Evolutionary conservation across 2,329 filamentous ascomycete genomes (phyloP).

Genomic region (Aspergillus novoparasiticus): DNA sequence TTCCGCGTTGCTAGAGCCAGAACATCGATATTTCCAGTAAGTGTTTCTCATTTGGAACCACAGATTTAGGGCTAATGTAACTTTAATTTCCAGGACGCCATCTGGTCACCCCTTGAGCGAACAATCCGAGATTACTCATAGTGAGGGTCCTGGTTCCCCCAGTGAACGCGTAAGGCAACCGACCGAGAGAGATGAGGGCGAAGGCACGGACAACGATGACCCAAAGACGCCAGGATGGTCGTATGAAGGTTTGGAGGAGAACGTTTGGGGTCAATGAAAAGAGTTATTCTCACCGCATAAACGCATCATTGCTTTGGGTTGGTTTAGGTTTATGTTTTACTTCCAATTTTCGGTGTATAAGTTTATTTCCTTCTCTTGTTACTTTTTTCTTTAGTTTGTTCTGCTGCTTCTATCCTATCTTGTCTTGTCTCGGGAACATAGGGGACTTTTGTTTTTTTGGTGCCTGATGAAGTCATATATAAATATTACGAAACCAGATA

Average conservation of each 20-base stretch:
- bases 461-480: not conserved
- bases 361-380: not conserved
- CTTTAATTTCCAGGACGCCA: conserved; percentile 31
- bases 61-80: conserved; percentile 18
- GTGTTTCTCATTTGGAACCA: conserved; percentile 13
- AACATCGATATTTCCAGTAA: conserved; percentile 37
- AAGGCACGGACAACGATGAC: conserved; percentile 14
- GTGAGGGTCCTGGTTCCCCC: not conserved
- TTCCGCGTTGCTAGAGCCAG: conserved; percentile 59
- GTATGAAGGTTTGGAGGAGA: conserved; percentile 39
- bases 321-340: not conserved
- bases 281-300: not conserved
- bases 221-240: conserved; percentile 23
- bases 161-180: not conserved
- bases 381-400: not conserved
- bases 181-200: conserved; percentile 6
- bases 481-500: conserved; percentile 1
- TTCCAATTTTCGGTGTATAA: not conserved
- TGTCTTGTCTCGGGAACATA: not conserved
- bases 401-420: not conserved
- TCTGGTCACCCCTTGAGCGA: conserved; percentile 35
- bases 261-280: conserved; percentile 36
- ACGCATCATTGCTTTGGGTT: not conserved
- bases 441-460: not conserved
- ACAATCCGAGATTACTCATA: conserved; percentile 13